phyloP scores from a whole-genome alignment of 805 yeast genomes.

The Wickerhamiella azymoides region DNA sequence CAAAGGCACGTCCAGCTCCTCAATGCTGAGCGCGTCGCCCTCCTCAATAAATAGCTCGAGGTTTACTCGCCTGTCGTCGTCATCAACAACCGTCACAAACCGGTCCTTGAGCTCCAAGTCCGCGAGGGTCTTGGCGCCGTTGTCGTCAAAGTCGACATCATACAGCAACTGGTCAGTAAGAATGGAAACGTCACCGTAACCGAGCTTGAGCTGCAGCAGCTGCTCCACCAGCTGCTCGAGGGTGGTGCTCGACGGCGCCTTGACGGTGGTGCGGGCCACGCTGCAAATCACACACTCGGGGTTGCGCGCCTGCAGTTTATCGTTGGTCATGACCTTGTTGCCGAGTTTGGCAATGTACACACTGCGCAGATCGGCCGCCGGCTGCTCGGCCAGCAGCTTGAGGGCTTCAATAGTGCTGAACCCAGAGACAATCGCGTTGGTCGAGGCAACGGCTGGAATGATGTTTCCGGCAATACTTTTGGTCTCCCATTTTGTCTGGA shows the following conservation, averaged over 20 bases:
- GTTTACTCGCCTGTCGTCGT: conserved; percentile 57
- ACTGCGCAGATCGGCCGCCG: conserved; percentile 21
- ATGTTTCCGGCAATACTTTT: conserved; percentile 94
- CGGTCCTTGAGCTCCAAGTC: conserved; percentile 53
- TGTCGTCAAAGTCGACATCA: conserved; percentile 83
- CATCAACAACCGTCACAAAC: conserved; percentile 62
- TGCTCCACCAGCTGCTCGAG: conserved; percentile 40
- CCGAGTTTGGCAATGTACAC: conserved; percentile 44
- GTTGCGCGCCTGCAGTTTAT: conserved; percentile 48
- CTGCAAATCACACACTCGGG: conserved; percentile 48
- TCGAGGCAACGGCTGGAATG: conserved; percentile 96
- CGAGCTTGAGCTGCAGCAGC: conserved; percentile 34
- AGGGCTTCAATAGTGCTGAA: conserved; percentile 64
- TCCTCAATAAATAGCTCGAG: conserved; percentile 24
- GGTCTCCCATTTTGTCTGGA: conserved; percentile 61
- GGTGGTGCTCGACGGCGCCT: conserved; percentile 22
- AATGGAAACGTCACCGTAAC: conserved; percentile 40
- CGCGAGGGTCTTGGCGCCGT: conserved; percentile 34
- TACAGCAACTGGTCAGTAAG: conserved; percentile 55
- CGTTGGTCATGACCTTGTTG: conserved; percentile 52
- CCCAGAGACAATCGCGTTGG: conserved; percentile 92
- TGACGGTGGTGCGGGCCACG: conserved; percentile 23
- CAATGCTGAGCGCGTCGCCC: conserved; percentile 16
- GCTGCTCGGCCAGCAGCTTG: conserved; percentile 30
- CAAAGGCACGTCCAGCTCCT: conserved; percentile 19